Percentiles rank a stretch among this genome's conserved stretches.
Conservation (phyloP, 1,284 basidiomycete species). For the Schizophyllum commune region DNA sequence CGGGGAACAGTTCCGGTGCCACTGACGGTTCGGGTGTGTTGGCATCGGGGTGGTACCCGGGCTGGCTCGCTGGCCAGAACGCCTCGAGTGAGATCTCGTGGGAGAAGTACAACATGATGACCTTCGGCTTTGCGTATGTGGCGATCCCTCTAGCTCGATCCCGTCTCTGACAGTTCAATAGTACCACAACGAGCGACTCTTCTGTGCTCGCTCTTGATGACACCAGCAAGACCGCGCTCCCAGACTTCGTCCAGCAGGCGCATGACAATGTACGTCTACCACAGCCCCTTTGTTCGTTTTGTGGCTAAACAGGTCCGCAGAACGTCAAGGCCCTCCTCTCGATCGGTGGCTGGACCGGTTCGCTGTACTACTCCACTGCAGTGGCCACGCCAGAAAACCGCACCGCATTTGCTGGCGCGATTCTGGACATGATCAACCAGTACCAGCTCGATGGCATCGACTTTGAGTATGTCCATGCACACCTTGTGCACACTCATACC, state of each 20-base stretch:
- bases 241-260: constrained; percentile 47
- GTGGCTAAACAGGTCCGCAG: constrained; percentile 17
- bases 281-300: background rate
- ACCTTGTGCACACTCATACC: background rate
- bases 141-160: background rate
- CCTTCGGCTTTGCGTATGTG: constrained; percentile 58
- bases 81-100: constrained; percentile 46
- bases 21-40: constrained; percentile 19
- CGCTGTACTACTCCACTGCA: constrained; percentile 68
- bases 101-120: constrained; percentile 55
- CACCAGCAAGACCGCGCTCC: constrained; percentile 35
- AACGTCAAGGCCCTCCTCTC: constrained; percentile 70
- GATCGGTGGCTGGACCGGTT: constrained; percentile 86
- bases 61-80: constrained; percentile 46
- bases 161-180: constrained; percentile 15
- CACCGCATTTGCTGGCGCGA: constrained; percentile 58
- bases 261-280: constrained; percentile 38
- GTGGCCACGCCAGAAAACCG: constrained; percentile 56
- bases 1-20: background rate
- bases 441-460: constrained; percentile 81
- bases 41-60: constrained; percentile 55
- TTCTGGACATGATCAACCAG: constrained; percentile 49
- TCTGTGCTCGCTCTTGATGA: constrained; percentile 31
- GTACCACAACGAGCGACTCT: constrained; percentile 41
- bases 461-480: constrained; percentile 56